phyloP scores from a whole-genome alignment of 148 eudicot species.

The Amaranthus palmeri region DNA sequence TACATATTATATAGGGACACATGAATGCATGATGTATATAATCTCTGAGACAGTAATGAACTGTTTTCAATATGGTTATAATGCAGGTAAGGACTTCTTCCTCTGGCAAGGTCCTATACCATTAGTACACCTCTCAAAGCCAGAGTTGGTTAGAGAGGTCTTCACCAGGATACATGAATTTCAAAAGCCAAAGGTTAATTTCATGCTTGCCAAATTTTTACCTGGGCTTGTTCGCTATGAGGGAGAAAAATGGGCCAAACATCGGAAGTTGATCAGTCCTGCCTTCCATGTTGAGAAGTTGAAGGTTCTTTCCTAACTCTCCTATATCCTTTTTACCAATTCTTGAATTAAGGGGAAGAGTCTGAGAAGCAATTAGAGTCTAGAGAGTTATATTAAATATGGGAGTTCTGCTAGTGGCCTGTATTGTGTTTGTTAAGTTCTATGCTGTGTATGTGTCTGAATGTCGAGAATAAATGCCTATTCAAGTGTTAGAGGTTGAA shows the following conservation, averaged over 20 bases:
- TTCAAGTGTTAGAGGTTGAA: too few relatives aligned
- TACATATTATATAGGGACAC: too few relatives aligned
- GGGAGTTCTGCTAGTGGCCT: too few relatives aligned
- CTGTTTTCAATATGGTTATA: not conserved
- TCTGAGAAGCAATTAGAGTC: too few relatives aligned
- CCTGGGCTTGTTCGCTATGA: not conserved
- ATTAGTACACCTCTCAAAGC: not conserved
- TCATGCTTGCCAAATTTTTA: not conserved
- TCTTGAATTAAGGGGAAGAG: too few relatives aligned
- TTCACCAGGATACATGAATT: not conserved
- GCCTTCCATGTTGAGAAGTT: not conserved
- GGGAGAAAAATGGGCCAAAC: not conserved
- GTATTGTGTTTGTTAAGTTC: too few relatives aligned
- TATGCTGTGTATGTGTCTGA: too few relatives aligned
- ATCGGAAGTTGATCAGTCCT: not conserved
- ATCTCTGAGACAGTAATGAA: too few relatives aligned
- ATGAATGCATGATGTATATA: too few relatives aligned
- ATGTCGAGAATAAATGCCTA: too few relatives aligned
- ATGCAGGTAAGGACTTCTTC: not conserved
- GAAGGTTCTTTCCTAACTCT: not conserved
- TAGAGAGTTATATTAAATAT: too few relatives aligned
- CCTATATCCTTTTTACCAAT: too few relatives aligned
- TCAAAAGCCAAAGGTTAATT: not conserved
- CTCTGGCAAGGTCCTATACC: not conserved
- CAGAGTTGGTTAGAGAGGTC: not conserved